Percentiles rank a stretch among this genome's conserved stretches.
These are phyloP conservation scores for Tylopilus sp. DNA, from an alignment of 768 basidiomycete species.

Conservation along the genomic window DNA sequence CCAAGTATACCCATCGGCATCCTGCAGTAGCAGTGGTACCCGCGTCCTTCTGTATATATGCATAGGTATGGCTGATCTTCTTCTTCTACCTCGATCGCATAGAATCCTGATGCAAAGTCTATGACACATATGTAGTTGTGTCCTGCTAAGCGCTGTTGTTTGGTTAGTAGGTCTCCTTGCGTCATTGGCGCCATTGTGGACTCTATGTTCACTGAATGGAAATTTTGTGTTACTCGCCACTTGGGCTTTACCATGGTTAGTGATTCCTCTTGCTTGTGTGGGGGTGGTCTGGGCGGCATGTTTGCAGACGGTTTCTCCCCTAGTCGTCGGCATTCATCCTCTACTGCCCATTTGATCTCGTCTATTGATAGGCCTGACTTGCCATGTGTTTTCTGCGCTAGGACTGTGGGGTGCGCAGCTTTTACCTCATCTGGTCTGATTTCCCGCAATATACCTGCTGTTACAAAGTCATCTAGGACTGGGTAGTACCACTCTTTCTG, in stretches of 20 bases:
- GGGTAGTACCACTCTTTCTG: too few relatives aligned
- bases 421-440: too few relatives aligned
- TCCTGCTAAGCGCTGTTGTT: constrained; percentile 37
- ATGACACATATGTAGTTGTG: constrained; percentile 17
- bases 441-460: too few relatives aligned
- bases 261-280: not conserved
- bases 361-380: too few relatives aligned
- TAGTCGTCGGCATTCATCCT: not conserved
- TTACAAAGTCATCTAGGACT: too few relatives aligned
- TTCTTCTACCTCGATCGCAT: constrained; percentile 16
- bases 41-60: constrained; percentile 38
- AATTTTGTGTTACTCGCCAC: constrained; percentile 5
- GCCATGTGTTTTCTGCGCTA: too few relatives aligned
- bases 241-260: not conserved
- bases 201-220: constrained; percentile 22
- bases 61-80: constrained; percentile 24
- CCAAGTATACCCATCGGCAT: constrained; percentile 44
- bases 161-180: constrained; percentile 37
- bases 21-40: constrained; percentile 31
- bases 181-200: constrained; percentile 29
- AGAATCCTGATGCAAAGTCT: constrained; percentile 26
- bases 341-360: too few relatives aligned
- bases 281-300: not conserved
- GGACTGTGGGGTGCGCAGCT: too few relatives aligned
- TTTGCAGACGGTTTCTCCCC: not conserved